Conservation (phyloP, 2,329 filamentous ascomycete species). For the Penicillium digitatum region DNA sequence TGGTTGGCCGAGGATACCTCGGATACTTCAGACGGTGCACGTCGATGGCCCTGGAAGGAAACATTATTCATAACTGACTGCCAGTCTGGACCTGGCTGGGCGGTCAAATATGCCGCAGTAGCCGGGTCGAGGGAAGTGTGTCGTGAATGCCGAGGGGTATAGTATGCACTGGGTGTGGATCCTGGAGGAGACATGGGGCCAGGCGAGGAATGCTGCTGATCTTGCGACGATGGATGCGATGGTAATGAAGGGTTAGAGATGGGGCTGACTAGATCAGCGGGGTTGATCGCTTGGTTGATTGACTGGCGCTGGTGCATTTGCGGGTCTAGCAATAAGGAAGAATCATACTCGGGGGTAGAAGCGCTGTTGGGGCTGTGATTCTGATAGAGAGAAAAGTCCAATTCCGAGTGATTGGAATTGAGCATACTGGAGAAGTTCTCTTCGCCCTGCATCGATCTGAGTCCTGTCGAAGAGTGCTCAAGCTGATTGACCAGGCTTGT, state of each 20-base stretch:
- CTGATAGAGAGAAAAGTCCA: constrained; percentile 41
- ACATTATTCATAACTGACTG: constrained; percentile 51
- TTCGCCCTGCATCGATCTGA: constrained; percentile 29
- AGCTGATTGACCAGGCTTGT: constrained; percentile 36
- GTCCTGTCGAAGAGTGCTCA: constrained; percentile 28
- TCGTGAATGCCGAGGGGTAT: constrained; percentile 55
- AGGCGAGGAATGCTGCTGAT: constrained; percentile 51
- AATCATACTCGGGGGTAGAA: constrained; percentile 35
- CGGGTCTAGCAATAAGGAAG: constrained; percentile 41
- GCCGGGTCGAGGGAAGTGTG: constrained; percentile 59
- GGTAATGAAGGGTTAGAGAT: constrained; percentile 52
- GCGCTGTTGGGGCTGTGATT: constrained; percentile 31
- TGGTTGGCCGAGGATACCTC: constrained; percentile 81
- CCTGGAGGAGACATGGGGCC: constrained; percentile 54
- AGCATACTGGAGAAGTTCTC: constrained; percentile 41
- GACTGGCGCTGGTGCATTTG: constrained; percentile 36
- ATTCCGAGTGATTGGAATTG: constrained; percentile 36
- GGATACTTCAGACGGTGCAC: constrained; percentile 84
- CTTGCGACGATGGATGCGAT: constrained; percentile 55
- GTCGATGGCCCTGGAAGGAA: constrained; percentile 74
- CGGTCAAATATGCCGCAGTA: constrained; percentile 55
- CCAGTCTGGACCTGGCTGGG: constrained; percentile 55
- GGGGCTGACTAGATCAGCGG: constrained; percentile 46
- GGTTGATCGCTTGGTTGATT: constrained; percentile 45
- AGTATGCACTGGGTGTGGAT: constrained; percentile 50